Evolutionary conservation across 169 alveolate genomes (phyloP).

Genomic region (Plasmodium cynomolgi): DNA sequence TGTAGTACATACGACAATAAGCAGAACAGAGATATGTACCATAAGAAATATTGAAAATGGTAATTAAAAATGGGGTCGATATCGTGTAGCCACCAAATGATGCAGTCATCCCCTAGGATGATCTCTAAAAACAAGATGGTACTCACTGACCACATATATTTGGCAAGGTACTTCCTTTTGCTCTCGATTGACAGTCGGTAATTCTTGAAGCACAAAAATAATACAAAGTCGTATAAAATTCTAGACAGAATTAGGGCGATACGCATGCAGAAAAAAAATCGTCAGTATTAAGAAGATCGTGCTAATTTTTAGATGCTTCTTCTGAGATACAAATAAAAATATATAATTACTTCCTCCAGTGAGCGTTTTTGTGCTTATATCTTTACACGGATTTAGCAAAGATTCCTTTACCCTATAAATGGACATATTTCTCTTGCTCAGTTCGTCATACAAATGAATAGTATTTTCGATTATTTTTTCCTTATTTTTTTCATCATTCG

Average conservation of each 20-base stretch:
- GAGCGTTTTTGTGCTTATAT: background rate
- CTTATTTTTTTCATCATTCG: background rate
- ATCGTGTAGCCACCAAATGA: constrained; percentile 73
- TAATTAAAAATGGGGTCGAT: constrained; percentile 69
- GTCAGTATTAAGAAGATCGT: constrained; percentile 21
- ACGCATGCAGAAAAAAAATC: constrained; percentile 40
- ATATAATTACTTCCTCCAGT: constrained; percentile 24
- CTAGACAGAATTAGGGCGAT: constrained; percentile 46
- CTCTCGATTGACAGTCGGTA: constrained; percentile 37
- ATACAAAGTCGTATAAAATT: constrained; percentile 46
- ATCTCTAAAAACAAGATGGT: constrained; percentile 44
- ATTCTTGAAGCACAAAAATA: constrained; percentile 15
- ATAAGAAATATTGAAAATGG: constrained; percentile 62
- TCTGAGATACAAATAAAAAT: constrained; percentile 29
- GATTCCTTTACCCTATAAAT: constrained; percentile 51
- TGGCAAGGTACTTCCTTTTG: constrained; percentile 56
- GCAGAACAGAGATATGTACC: constrained; percentile 34
- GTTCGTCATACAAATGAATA: constrained; percentile 21
- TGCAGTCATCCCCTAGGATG: constrained; percentile 43
- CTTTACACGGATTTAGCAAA: constrained; percentile 23
- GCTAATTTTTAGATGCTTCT: constrained; percentile 41
- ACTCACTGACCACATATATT: constrained; percentile 70
- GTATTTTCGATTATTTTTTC: constrained; percentile 13
- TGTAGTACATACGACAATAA: background rate
- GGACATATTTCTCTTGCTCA: constrained; percentile 1